Percentiles rank a stretch among this genome's conserved stretches.
Conservation (phyloP, 768 basidiomycete genomes). For the Podaxis sp. region DNA sequence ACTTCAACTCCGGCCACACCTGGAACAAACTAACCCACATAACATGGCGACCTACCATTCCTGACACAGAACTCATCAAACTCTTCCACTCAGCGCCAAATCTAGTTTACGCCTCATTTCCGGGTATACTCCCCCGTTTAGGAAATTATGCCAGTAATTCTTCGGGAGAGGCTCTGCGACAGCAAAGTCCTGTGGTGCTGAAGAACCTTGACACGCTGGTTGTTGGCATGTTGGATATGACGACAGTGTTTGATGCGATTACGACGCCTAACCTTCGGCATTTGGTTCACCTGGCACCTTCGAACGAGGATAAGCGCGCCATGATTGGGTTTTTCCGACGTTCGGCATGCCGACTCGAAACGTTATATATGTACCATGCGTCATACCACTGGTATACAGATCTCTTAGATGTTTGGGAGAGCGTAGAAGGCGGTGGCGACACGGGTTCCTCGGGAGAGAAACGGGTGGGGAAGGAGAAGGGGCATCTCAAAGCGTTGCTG, state of each 20-base stretch:
- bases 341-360: constrained; percentile 16
- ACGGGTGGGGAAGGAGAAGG: not conserved
- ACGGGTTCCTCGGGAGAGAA: not conserved
- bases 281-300: constrained; percentile 7
- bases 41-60: constrained; percentile 9
- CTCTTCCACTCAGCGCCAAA: constrained; percentile 14
- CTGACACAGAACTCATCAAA: not conserved
- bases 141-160: not conserved
- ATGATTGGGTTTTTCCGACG: constrained; percentile 13
- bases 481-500: constrained; percentile 6
- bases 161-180: not conserved
- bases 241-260: constrained; percentile 4
- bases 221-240: not conserved
- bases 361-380: constrained; percentile 15
- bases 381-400: not conserved
- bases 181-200: not conserved
- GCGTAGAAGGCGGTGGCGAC: not conserved
- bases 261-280: constrained; percentile 9
- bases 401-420: constrained; percentile 15
- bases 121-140: not conserved
- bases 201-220: constrained; percentile 4
- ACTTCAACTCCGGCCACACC: not conserved
- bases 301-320: constrained; percentile 6
- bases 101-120: constrained; percentile 14
- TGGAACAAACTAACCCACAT: constrained; percentile 15